A percentile compares a stretch with the other conserved stretches of the same genome.
Conservation (phyloP, 129 eudicot genomes). For the Scalesia atractyloides region DNA sequence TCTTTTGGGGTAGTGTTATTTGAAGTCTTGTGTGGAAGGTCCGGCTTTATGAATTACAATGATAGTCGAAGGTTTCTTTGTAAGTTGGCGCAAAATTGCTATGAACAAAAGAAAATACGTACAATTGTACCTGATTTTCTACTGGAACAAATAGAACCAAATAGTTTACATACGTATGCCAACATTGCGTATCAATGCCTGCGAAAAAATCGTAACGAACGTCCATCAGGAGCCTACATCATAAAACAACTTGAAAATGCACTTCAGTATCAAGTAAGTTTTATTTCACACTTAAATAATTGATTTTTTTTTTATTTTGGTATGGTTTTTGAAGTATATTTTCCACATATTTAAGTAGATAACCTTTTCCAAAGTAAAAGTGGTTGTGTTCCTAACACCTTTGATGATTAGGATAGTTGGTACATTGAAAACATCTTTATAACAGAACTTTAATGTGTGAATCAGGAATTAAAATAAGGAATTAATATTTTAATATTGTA, state of each 20-base stretch:
- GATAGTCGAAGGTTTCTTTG: neutral
- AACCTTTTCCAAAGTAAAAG: neutral
- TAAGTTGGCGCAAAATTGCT: constrained; percentile 7
- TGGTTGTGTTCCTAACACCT: neutral
- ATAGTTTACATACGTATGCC: neutral
- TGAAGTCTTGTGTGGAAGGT: constrained; percentile 8
- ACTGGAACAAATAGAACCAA: constrained; percentile 1
- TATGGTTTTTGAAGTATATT: neutral
- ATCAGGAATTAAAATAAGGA: neutral
- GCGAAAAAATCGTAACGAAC: neutral
- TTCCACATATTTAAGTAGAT: neutral
- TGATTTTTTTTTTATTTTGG: neutral
- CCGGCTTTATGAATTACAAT: neutral
- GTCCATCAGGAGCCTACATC: neutral
- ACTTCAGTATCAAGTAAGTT: neutral
- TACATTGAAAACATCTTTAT: neutral
- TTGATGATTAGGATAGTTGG: no score
- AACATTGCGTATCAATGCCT: neutral
- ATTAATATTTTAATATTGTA: neutral
- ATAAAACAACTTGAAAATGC: constrained; percentile 5
- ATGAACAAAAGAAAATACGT: neutral
- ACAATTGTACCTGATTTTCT: neutral
- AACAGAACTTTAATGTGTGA: neutral
- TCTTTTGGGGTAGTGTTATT: constrained; percentile 2
- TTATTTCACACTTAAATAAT: neutral